Evolutionary conservation across 108 stramenopile species (phyloP), one percentile per base, ranked within the genome.

Genomic region (Cylindrotheca fusiformis): DNA sequence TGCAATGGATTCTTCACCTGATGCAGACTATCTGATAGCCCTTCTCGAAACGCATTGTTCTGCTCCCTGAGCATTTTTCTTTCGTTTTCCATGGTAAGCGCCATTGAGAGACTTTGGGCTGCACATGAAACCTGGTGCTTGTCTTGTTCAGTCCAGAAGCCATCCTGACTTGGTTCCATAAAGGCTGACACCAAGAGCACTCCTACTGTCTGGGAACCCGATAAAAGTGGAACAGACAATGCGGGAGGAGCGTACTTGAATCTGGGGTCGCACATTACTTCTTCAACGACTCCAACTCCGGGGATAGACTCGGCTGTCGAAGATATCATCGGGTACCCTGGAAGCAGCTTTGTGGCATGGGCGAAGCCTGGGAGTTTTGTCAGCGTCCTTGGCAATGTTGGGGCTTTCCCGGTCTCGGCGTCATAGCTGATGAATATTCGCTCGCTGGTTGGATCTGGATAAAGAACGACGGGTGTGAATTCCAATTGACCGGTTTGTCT

Each of bases 1-100:
- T 94, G 93, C 24, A 94, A 24, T 0, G 93, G 93, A 74, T 88
- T 91, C 72, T 91, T 94, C n/a, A 94, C 79, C 63, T 94, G 93
- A 71, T 94, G 93, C 32, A 94, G 60, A 44, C 75, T 77, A 59
- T 94, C 83, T 0, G 88, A 84, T 54, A 94, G 68, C 3, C 85
- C 74, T 20, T 76, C 55, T 30, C 71, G 68, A 28, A 91, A 62
- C 46, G 64, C 54, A 3, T 84, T 76, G 23, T 77, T 77, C 66
- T 84, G 75, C 31, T 72, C 54, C 19, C 66, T 74, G 20, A 83
- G 49, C 0, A 67, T 52, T 32, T 62, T 65, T 2, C 80, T 81
- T 62, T 91, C 88, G 4, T 77, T 72, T 60, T 94, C 93, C 86
- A 91, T 89, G 6, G 78, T 83, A 4, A 94, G 67, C 19, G 93